Percentiles rank a stretch among this genome's conserved stretches.
These are phyloP conservation scores for Xylaria sp. DNA, from an alignment of 2,329 filamentous ascomycete species.

Conservation along the genomic window DNA sequence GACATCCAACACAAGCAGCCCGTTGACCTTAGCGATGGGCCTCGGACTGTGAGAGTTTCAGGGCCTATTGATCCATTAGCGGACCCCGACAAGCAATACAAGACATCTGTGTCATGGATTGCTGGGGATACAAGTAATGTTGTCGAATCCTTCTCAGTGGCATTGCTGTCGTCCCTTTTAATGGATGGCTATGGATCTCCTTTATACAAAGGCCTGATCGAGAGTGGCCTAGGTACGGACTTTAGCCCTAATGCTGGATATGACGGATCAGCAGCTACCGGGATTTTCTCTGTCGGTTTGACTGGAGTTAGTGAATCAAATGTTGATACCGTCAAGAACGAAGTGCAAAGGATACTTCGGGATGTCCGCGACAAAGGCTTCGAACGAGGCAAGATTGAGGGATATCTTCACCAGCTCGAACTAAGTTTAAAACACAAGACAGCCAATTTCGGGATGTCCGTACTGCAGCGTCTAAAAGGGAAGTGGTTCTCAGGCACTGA, in stretches of 20 bases:
- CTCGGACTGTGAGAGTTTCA: constrained; percentile 71
- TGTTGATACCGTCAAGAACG: constrained; percentile 75
- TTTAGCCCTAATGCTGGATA: constrained; percentile 96
- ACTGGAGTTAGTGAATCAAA: constrained; percentile 87
- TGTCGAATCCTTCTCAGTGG: constrained; percentile 85
- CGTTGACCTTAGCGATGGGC: constrained; percentile 70
- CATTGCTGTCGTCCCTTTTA: constrained; percentile 80
- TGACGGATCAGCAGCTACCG: constrained; percentile 75
- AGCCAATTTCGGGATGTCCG: constrained; percentile 88
- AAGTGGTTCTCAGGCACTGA: constrained; percentile 96
- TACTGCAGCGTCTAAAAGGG: constrained; percentile 86
- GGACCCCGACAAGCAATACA: constrained; percentile 84
- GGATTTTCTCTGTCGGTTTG: constrained; percentile 88
- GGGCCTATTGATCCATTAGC: constrained; percentile 89
- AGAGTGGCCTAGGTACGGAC: constrained; percentile 87
- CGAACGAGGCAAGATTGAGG: constrained; percentile 87
- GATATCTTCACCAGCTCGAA: constrained; percentile 91
- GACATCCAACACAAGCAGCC: constrained; percentile 79
- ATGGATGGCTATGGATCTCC: constrained; percentile 96
- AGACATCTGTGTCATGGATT: constrained; percentile 93
- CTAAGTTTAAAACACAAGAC: constrained; percentile 96
- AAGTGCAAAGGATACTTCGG: constrained; percentile 73
- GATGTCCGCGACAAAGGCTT: constrained; percentile 79
- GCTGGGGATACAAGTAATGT: constrained; percentile 82
- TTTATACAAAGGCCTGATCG: constrained; percentile 85